These are phyloP conservation scores for Rhododendron kiyosumense DNA, from an alignment of 148 eudicot genomes.

Conservation along the genomic window DNA sequence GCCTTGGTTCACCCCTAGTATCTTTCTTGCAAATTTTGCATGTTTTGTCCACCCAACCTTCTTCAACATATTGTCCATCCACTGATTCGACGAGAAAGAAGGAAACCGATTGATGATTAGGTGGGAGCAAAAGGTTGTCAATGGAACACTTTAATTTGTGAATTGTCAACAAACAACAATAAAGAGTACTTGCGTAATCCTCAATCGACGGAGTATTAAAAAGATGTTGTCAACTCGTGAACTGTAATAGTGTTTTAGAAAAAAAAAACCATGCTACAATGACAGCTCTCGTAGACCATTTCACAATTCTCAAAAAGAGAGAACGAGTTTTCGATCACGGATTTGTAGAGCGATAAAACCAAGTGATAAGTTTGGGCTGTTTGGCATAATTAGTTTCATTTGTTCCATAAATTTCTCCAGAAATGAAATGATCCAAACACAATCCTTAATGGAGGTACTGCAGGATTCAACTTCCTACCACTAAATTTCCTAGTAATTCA, in stretches of 20 bases:
- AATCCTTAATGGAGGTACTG: background rate
- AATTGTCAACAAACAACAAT: background rate
- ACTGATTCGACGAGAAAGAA: slow-evolving; percentile 28
- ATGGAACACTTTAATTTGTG: background rate
- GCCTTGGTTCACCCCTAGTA: slow-evolving; percentile 75
- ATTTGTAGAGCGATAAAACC: background rate
- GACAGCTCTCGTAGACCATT: background rate
- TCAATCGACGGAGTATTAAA: background rate
- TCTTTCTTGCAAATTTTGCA: slow-evolving; percentile 99
- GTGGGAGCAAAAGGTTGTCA: background rate
- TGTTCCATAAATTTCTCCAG: background rate
- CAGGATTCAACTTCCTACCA: background rate
- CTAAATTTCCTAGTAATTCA: background rate
- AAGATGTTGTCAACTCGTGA: background rate
- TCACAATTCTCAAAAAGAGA: background rate
- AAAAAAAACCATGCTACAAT: background rate
- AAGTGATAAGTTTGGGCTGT: background rate
- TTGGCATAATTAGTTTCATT: background rate
- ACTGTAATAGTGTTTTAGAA: background rate
- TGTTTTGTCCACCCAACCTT: slow-evolving; percentile 98
- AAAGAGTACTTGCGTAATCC: background rate
- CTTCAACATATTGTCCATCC: slow-evolving; percentile 94
- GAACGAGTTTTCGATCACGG: background rate
- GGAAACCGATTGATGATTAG: background rate
- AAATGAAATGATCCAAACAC: background rate